phyloP scores from a whole-genome alignment of 2,329 filamentous ascomycete genomes.

The Exophiala calicioides region DNA sequence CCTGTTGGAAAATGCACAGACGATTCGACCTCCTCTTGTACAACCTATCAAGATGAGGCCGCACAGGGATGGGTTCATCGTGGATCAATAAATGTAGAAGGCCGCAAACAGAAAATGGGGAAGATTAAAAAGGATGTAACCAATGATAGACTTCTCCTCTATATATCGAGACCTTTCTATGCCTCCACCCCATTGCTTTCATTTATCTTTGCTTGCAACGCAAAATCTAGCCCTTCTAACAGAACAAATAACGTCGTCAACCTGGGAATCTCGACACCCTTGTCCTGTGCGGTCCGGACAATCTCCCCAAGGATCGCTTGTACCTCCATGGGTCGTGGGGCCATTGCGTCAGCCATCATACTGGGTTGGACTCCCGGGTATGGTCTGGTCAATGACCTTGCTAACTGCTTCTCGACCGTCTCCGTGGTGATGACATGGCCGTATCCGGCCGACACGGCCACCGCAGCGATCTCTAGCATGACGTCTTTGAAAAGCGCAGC shows the following conservation, averaged over 20 bases:
- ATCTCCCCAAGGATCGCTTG: constrained; percentile 53
- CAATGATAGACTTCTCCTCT: no score
- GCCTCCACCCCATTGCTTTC: no score
- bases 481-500: constrained; percentile 37
- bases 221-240: constrained; percentile 5
- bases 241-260: constrained; percentile 7
- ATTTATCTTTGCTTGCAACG: background rate
- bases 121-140: no score
- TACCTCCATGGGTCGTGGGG: constrained; percentile 46
- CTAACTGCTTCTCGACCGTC: constrained; percentile 41
- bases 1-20: constrained; percentile 60
- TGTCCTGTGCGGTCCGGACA: constrained; percentile 30
- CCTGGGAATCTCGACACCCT: constrained; percentile 4
- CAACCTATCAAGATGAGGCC: constrained; percentile 19
- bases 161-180: no score
- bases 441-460: constrained; percentile 45
- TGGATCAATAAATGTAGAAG: constrained; percentile 15
- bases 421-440: constrained; percentile 35
- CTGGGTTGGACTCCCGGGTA: constrained; percentile 48
- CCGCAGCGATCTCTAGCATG: constrained; percentile 47
- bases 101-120: no score
- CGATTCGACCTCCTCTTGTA: constrained; percentile 11
- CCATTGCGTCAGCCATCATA: constrained; percentile 52
- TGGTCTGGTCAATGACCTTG: constrained; percentile 38
- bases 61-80: constrained; percentile 16